Conservation (phyloP, 192 early-diverging fungal species). For the Neocallimastix lanati region DNA sequence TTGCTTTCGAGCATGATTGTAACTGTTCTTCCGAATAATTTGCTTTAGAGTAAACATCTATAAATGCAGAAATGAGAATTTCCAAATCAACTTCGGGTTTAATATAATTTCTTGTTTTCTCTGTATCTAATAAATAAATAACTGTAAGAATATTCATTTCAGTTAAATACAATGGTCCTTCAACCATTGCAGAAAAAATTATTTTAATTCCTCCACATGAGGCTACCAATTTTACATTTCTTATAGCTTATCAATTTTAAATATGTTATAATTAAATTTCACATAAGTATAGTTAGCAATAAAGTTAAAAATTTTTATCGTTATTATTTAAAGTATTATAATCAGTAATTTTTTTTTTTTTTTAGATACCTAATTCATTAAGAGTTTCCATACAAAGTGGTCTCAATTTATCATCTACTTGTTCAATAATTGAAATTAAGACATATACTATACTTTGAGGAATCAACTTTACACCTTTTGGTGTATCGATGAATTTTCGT, state of each 20-base stretch:
- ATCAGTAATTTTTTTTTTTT: too few species aligned
- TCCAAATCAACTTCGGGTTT: constrained; percentile 61
- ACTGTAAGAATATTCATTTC: constrained; percentile 42
- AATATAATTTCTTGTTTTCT: constrained; percentile 39
- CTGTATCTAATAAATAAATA: constrained; percentile 52
- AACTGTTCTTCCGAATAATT: constrained; percentile 43
- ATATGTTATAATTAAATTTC: too few species aligned
- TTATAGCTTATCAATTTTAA: constrained; percentile 22
- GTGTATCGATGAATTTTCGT: constrained; percentile 42
- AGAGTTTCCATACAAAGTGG: constrained; percentile 57
- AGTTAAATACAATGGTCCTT: constrained; percentile 38
- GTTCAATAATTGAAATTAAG: constrained; percentile 57
- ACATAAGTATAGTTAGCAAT: too few species aligned
- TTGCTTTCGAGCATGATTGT: constrained; percentile 34
- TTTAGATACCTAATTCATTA: constrained; percentile 63
- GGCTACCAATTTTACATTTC: constrained; percentile 34
- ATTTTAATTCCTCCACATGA: constrained; percentile 49
- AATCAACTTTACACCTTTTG: constrained; percentile 35
- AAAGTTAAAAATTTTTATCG: too few species aligned
- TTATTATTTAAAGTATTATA: too few species aligned
- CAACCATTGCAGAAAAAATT: constrained; percentile 42
- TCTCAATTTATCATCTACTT: constrained; percentile 52
- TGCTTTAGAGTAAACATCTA: constrained; percentile 47
- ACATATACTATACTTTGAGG: constrained; percentile 46
- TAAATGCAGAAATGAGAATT: constrained; percentile 60